Evolutionary conservation across 345 rosid genomes (phyloP), one percentile per base, ranked within the genome.

Genomic region (Camelina laxa): DNA sequence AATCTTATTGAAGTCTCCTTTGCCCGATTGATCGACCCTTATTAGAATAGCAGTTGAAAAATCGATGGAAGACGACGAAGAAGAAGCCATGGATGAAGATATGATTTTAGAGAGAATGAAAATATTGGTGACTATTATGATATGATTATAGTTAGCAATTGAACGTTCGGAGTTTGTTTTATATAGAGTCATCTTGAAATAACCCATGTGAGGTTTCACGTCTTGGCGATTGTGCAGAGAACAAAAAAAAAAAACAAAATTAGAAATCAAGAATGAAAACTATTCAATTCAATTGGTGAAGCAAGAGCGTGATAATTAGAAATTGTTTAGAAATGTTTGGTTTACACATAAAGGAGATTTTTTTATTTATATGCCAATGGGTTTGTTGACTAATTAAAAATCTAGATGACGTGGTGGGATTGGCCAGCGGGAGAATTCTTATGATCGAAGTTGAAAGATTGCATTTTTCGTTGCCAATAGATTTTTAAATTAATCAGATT

Each of bases 21-120:
- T 83, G 10, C 95, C 94, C 0, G 87, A 80, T 30, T 84, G 88
- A 80, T 91, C 97, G 39, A 91, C 95, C 20, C 76, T 80, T 60
- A 91, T 68, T 14, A 86, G 84, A 72, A 76, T 33, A 6, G 89
- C 87, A 13, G 75, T 67, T 0, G 91, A 80, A 58, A 48, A 56
- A 62, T 80, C 85, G 0, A 44, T 54, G 2, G 80, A 70, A 56
- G 70, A 51, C 39, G 59, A 50, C 24, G 70, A 75, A 75, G 72
- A 75, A 69, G 79, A 69, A 69, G 73, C 82, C 78, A 79, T 74
- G 16, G 70, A 53, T 57, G 60, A 60, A 57, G 51, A 61, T 61
- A 57, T 59, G 54, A 71, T 22, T 44, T 20, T 64, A 68, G 59
- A 63, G 38, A 76, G 75, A 9, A 82, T 30, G 62, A 77, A 30